Base-by-base conservation (phyloP, 176 grass and related monocot species). In the Zoysia pacifica region DNA sequence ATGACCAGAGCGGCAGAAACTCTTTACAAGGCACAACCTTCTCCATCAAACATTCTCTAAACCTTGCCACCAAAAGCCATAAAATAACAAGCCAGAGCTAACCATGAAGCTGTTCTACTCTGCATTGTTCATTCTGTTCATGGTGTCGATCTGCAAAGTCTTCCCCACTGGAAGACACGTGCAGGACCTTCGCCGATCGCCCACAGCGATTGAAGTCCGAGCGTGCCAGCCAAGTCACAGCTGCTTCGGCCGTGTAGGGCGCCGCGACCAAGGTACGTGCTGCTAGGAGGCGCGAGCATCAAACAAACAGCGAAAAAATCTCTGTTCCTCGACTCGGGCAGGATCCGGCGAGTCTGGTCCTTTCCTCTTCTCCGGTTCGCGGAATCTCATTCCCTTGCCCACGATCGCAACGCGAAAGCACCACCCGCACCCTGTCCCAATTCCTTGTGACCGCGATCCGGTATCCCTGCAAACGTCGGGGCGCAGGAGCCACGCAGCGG, bases 141-240 rank as follows among this genome's bases (percentile, higher is more conserved):
- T 46, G 15, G 38, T 69, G n/a, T 13, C 47, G 5, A 47, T 66
- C 71, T 11, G 51, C 72, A 74, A 28, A 54, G 39, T 79, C 67
- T 4, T 75, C 79, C 2, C 51, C 77, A 2, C 10, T 91, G 42
- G 67, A 91, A 14, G 86, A 93, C 75, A 66, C 83, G 10, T 97
- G 93, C 65, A 85, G 79, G 50, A 11, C 79, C 63, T 76, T 93
- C 81, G 80, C 77, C 52, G 70, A 28, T 28, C 28, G 28, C 28
- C 0, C 28, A 28, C 28, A 28, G 28, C 28, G 28, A 28, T 28
- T 28, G 28, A 28, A 28, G 28, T 28, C 28, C 28, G 45, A 47
- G 45, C 45, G 5, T 47, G 45, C 45, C 45, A 47, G 45, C 45
- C 45, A 47, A 47, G 45, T 47, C 45, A 47, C 0, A 47, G 4